A percentile compares a stretch with the other conserved stretches of the same genome.
Evolutionary conservation across 768 basidiomycete genomes (phyloP).

Genomic region (Suillus discolor): DNA sequence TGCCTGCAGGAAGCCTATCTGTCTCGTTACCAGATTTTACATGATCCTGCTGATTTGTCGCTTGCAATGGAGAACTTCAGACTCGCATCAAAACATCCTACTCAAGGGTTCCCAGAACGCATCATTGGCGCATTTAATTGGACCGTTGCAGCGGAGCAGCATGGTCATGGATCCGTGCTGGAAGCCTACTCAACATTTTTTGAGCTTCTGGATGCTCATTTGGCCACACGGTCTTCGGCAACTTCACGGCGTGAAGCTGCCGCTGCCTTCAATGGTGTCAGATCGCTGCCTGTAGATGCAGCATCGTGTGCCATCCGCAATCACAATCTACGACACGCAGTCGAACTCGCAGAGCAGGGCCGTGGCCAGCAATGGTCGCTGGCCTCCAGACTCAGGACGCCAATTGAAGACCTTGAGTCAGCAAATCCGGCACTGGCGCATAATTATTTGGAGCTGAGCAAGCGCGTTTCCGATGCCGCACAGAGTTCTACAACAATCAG

Average conservation of each 20-base stretch:
- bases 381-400: slow-evolving; percentile 23
- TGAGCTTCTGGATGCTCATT: too few relatives aligned
- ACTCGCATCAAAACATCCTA: too few relatives aligned
- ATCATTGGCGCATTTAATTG: too few relatives aligned
- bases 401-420: slow-evolving; percentile 23
- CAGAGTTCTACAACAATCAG: slow-evolving; percentile 5
- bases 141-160: too few relatives aligned
- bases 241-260: slow-evolving; percentile 1
- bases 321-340: slow-evolving; percentile 14
- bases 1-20: too few relatives aligned
- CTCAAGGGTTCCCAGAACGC: too few relatives aligned
- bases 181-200: too few relatives aligned
- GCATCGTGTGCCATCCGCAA: slow-evolving; percentile 18
- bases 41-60: too few relatives aligned
- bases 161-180: too few relatives aligned
- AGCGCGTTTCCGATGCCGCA: slow-evolving; percentile 2
- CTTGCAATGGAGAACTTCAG: too few relatives aligned
- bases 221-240: too few relatives aligned
- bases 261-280: not conserved
- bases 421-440: not conserved
- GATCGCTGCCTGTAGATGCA: not conserved
- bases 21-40: too few relatives aligned
- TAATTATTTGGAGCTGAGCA: not conserved
- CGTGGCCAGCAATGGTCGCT: slow-evolving; percentile 29
- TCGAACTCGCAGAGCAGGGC: slow-evolving; percentile 27